Evolutionary conservation across 768 basidiomycete genomes (phyloP).

Genomic region (Grammothele lineata): DNA sequence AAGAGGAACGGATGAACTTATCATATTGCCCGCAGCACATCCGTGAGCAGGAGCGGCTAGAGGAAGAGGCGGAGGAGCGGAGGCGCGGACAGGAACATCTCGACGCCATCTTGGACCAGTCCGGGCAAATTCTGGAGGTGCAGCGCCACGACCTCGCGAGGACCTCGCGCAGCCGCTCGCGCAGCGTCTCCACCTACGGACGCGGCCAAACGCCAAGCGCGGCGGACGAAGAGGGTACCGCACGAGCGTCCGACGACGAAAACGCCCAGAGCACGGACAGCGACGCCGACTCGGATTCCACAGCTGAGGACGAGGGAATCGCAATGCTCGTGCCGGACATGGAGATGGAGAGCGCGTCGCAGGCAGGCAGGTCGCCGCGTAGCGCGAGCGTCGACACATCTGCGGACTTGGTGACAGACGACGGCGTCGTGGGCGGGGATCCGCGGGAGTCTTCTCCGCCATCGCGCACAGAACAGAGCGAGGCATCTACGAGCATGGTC

Average conservation of each 20-base stretch:
- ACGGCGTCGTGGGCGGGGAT: not conserved
- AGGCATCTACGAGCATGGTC: no score
- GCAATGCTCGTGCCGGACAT: conserved; percentile 7
- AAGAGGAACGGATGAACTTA: no score
- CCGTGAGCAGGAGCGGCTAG: conserved; percentile 61
- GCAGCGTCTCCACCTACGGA: conserved; percentile 29
- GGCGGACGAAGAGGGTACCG: conserved; percentile 28
- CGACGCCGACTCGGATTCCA: conserved; percentile 13
- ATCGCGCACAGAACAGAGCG: no score
- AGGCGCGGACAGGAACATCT: conserved; percentile 80
- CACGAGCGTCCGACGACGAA: conserved; percentile 23
- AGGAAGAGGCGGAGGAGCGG: conserved; percentile 71
- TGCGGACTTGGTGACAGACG: not conserved
- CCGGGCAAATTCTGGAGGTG: conserved; percentile 79
- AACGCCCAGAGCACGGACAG: conserved; percentile 36
- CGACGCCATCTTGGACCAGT: conserved; percentile 86
- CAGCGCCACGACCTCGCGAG: conserved; percentile 63
- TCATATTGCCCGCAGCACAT: conserved; percentile 70
- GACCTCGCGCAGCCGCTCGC: conserved; percentile 48
- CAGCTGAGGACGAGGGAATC: conserved; percentile 3
- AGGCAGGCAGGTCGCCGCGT: not conserved
- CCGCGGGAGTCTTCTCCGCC: no score
- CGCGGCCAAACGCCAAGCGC: conserved; percentile 18
- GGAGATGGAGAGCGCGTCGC: not conserved
- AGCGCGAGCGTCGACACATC: conserved; percentile 1